phyloP scores from a whole-genome alignment of 75 land plant species.

The Gnetum montanum region DNA sequence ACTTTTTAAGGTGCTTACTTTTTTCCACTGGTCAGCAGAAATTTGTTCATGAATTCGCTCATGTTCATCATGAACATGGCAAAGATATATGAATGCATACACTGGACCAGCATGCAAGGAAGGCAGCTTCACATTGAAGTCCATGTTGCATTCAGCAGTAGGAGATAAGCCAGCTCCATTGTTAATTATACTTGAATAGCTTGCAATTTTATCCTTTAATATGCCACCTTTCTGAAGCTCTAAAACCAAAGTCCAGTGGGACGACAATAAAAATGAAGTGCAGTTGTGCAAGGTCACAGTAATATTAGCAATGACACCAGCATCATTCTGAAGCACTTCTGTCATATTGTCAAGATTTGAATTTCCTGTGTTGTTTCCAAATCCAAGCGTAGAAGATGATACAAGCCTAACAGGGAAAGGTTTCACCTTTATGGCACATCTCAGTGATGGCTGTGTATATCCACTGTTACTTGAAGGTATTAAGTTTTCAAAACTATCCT shows the following conservation, averaged over 20 bases:
- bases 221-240: conserved; percentile 12
- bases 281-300: conserved; percentile 17
- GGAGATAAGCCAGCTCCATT: conserved; percentile 22
- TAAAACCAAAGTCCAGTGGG: conserved; percentile 26
- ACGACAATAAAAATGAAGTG: conserved; percentile 9
- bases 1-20: background rate
- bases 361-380: background rate
- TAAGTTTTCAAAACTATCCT: background rate
- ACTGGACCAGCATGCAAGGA: conserved; percentile 15
- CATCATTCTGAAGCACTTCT: background rate
- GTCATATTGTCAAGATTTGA: background rate
- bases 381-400: background rate
- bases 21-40: conserved; percentile 1
- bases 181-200: conserved; percentile 18
- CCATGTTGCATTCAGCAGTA: conserved; percentile 15
- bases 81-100: conserved; percentile 15
- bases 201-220: background rate
- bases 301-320: background rate
- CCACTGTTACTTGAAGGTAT: background rate
- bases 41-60: conserved; percentile 8
- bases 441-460: background rate
- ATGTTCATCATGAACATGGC: conserved; percentile 28
- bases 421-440: conserved; percentile 4
- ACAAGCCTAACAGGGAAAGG: conserved; percentile 1
- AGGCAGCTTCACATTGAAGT: conserved; percentile 17